These are phyloP conservation scores for Nicotiana sylvestris DNA, from an alignment of 257 asterid genomes.

Conservation along the genomic window DNA sequence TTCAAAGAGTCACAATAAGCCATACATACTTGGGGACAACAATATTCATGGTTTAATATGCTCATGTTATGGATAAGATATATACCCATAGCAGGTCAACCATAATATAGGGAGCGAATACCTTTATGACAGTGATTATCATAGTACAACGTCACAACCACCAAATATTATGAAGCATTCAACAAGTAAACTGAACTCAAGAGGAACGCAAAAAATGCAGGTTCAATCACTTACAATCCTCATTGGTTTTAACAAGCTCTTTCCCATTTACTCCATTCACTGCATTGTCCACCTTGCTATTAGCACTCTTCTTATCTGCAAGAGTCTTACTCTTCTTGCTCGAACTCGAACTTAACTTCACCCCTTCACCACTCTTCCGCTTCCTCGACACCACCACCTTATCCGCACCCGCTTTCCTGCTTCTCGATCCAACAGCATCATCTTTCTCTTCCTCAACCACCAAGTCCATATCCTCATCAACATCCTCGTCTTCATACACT, in stretches of 20 bases:
- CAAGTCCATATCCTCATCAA: slow-evolving; percentile 47
- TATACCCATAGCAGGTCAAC: neutral
- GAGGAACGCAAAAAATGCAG: neutral
- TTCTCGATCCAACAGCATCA: slow-evolving; percentile 4
- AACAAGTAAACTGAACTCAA: neutral
- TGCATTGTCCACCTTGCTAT: slow-evolving; percentile 25
- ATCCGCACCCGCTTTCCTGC: slow-evolving; percentile 17
- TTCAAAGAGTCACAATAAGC: neutral
- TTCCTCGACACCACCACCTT: slow-evolving; percentile 34
- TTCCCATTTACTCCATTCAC: slow-evolving; percentile 24
- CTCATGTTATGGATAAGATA: neutral
- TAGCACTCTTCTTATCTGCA: slow-evolving; percentile 26
- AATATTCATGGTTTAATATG: neutral
- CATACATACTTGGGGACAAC: neutral
- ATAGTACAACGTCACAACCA: neutral
- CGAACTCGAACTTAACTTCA: slow-evolving; percentile 26
- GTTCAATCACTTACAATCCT: slow-evolving; percentile 46
- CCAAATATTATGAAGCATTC: neutral
- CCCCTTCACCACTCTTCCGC: slow-evolving; percentile 35
- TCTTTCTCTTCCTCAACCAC: slow-evolving; percentile 46
- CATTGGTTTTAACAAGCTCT: slow-evolving; percentile 24
- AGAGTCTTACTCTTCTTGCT: slow-evolving; percentile 48
- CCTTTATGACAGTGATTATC: neutral
- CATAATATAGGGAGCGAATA: neutral
- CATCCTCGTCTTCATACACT: slow-evolving; percentile 45